Base-by-base conservation (phyloP, 129 eudicot species). In the Cynara cardunculus region DNA sequence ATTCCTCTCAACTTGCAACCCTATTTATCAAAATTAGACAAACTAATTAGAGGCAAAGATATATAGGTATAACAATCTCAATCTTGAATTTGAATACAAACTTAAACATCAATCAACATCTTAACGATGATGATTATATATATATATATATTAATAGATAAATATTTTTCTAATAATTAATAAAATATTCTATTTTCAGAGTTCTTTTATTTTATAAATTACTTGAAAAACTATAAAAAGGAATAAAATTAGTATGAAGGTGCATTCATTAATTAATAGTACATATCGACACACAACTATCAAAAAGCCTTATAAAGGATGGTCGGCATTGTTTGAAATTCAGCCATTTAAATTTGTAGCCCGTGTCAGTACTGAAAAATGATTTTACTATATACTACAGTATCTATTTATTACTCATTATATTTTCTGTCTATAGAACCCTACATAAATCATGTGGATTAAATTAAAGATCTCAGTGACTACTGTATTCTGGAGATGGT, bases 1-100 rank as follows among this genome's bases (percentile, higher is more conserved):
- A 89, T 87, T 46, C 91, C 89, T 83, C 85, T 89, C 61, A 72
- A 26, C 74, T 89, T 85, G 83, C 90, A 87, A 3, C 89, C 89
- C 93, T 89, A 66, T 5, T 34, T n/a, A 56, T 16, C 26, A 80
- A 41, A 72, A n/a, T n/a, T 71, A 3, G 18, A 26, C 24, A 10
- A 31, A 78, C 0, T 27, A 2, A 78, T 1, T 27, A 2, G 64
- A 49, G 62, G 22, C 6, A 49, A 2, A 25, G 19, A 26, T 68
- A 25, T 25, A 19, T 56, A 12, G 1, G 24, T 56, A 14, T 34
- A 34, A 34, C 39, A 34, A 34, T 34, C 39, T 34, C 7, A 34
- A 34, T 34, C 39, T 5, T 34, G 39, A 34, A 16, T 49, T 0
- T 49, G 4, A 8, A 56, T 18, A 5, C 5, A 56, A 56, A 56